phyloP scores from a whole-genome alignment of 805 yeast genomes.

The Candida saitoana region DNA sequence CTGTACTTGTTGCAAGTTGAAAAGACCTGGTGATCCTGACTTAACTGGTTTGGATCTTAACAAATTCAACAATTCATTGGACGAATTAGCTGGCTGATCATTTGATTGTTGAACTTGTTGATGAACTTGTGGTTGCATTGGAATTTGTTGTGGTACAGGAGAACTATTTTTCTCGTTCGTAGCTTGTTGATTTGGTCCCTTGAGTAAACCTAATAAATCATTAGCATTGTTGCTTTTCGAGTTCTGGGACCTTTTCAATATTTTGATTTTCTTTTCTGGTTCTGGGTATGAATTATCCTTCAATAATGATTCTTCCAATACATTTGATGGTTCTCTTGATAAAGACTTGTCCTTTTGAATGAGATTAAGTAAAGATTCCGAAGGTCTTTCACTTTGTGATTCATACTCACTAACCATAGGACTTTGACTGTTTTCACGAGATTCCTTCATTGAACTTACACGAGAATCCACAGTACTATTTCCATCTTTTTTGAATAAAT shows the following conservation, averaged over 20 bases:
- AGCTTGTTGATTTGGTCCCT: background rate
- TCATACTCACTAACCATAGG: background rate
- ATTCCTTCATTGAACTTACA: conserved; percentile 1
- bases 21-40: background rate
- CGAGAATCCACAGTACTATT: background rate
- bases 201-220: conserved; percentile 7
- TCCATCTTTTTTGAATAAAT: conserved; percentile 20
- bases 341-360: conserved; percentile 1
- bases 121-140: background rate
- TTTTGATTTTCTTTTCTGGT: conserved; percentile 23
- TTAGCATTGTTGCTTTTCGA: conserved; percentile 5
- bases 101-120: conserved; percentile 3
- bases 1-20: background rate
- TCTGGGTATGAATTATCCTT: conserved; percentile 7
- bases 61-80: conserved; percentile 14
- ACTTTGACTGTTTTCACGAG: background rate
- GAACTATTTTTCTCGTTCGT: background rate
- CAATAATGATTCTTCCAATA: conserved; percentile 18
- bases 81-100: conserved; percentile 7
- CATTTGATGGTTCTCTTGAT: conserved; percentile 21
- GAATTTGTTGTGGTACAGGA: background rate
- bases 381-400: background rate
- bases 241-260: conserved; percentile 23
- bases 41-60: conserved; percentile 10
- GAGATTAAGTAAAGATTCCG: conserved; percentile 1